A percentile compares a stretch with the other conserved stretches of the same genome.
These are phyloP conservation scores for Pholiota adiposa DNA, from an alignment of 1,284 basidiomycete species.

Conservation along the genomic window DNA sequence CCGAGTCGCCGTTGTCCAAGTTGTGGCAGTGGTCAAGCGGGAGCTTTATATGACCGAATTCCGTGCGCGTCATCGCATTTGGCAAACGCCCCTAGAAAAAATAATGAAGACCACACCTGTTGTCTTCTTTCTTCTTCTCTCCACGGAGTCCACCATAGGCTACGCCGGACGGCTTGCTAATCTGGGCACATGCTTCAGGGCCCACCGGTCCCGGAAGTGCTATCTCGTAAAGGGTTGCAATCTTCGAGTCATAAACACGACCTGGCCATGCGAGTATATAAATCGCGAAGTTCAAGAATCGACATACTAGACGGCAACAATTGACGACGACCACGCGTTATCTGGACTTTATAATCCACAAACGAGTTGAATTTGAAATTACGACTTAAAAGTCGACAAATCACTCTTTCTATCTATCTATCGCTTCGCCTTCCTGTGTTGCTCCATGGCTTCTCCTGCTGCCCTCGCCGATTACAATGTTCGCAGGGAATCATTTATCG, in stretches of 20 bases:
- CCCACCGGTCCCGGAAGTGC: not conserved
- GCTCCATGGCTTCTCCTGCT: not conserved
- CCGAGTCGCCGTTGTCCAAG: not conserved
- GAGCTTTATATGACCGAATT: not conserved
- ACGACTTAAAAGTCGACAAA: not conserved
- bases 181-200: not conserved
- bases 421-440: not conserved
- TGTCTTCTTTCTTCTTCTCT: too few relatives aligned
- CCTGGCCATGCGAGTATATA: not conserved
- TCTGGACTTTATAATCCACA: not conserved
- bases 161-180: not conserved
- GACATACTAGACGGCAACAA: not conserved
- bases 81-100: not conserved
- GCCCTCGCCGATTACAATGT: slow-evolving; percentile 38
- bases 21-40: not conserved
- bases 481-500: slow-evolving; percentile 51
- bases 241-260: not conserved
- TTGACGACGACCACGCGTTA: not conserved
- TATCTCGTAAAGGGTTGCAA: not conserved
- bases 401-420: not conserved
- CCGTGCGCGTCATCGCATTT: not conserved
- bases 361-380: not conserved
- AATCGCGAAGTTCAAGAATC: not conserved
- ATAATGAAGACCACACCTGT: not conserved
- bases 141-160: too few relatives aligned